Conservation (phyloP, 108 stramenopile genomes). For the Skeletonema potamos region DNA sequence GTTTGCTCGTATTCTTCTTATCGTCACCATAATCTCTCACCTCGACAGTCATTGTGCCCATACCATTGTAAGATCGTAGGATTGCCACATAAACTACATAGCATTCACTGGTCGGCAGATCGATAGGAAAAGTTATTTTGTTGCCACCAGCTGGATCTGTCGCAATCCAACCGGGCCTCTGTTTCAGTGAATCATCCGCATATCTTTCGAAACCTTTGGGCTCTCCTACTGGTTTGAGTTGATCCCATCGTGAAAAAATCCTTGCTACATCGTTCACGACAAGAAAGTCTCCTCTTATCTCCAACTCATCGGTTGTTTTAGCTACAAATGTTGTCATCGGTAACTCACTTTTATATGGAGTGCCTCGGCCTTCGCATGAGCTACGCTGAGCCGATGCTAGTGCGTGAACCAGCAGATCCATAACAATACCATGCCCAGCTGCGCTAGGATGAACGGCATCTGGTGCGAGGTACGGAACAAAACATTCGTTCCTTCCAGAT, state of each 20-base stretch:
- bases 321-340: conserved; percentile 52
- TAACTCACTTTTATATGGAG: conserved; percentile 10
- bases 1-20: not conserved
- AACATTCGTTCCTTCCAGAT: conserved; percentile 43
- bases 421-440: conserved; percentile 55
- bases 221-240: conserved; percentile 30
- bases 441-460: conserved; percentile 58
- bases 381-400: conserved; percentile 38
- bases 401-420: conserved; percentile 51
- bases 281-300: conserved; percentile 45
- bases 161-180: conserved; percentile 61
- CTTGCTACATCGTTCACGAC: conserved; percentile 56
- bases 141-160: conserved; percentile 50
- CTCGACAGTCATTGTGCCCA: conserved; percentile 47
- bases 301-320: conserved; percentile 25
- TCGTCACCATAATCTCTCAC: conserved; percentile 40
- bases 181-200: conserved; percentile 38
- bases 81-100: conserved; percentile 56
- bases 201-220: conserved; percentile 37
- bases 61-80: conserved; percentile 59
- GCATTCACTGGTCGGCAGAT: conserved; percentile 44
- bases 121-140: conserved; percentile 49
- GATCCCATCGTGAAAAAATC: conserved; percentile 46
- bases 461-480: conserved; percentile 53
- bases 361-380: conserved; percentile 20